Base-by-base conservation (phyloP, 768 basidiomycete genomes). In the Boletus pseudopeckii region DNA sequence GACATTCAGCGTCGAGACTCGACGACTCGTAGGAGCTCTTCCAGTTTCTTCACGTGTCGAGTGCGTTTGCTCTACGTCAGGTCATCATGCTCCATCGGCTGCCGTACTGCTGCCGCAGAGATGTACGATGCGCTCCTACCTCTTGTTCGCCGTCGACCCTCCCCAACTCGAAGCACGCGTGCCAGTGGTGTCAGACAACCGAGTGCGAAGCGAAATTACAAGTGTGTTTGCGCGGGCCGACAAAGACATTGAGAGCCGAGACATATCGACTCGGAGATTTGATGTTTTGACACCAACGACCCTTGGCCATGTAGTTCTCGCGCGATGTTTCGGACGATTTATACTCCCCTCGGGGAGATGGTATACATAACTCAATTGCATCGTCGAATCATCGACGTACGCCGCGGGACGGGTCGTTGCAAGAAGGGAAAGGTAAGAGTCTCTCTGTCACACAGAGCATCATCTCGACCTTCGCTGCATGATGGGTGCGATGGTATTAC, bases 401-500 rank as follows among this genome's bases (percentile, higher is more conserved):
- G 32, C n/a, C 44, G 34, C 20, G 24, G 28, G 14, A 11, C 28
- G 17, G 7, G 28, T 34, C 15, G 7, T 24, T 17, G 18, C 30
- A 32, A 32, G 10, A 18, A 26, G 24, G 36, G 5, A 13, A 41
- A 15, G 26, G 26, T 9, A 32, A 8, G 32, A n/a, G 18, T 9
- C 8, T 4, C 44, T 13, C 26, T 7, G 30, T 39, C 26, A 32
- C 53, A 24, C 20, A 18, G 24, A 13, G 18, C 18, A 56, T 33
- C 48, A 40, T 48, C 48, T 57, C 40, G 34, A 45, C 11, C 38
- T 47, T 33, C 8, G 36, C 41, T 55, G 54, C 38, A 45, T 52
- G 54, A 50, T 24, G 45, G n/a, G 34, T 24, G 48, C 44, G 46
- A 54, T 50, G 51, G 48, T 55, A 50, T 67, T 48, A 33, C 32